A percentile compares a stretch with the other conserved stretches of the same genome.
phyloP scores from a whole-genome alignment of 495 filamentous ascomycete genomes.

The Neurospora sp. region DNA sequence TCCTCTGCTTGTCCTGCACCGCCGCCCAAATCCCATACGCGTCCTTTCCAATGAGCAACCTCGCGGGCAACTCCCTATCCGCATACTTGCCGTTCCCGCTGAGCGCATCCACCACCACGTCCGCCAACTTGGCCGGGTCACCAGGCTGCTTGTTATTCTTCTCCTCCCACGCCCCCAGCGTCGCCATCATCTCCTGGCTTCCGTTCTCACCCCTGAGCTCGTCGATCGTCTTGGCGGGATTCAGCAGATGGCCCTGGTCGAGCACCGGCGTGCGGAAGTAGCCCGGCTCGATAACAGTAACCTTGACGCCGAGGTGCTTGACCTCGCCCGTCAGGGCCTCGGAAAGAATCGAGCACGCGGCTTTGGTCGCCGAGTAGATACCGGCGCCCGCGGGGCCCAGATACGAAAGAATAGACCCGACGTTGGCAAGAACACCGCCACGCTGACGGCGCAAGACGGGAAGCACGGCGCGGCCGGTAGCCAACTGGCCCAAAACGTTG shows the following conservation, averaged over 20 bases:
- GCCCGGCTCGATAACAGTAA: slow-evolving; percentile 39
- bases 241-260: slow-evolving; percentile 8
- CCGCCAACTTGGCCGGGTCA: not conserved
- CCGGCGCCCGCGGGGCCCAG: slow-evolving; percentile 23
- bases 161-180: not conserved
- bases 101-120: not conserved
- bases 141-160: not conserved
- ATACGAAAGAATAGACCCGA: slow-evolving; percentile 38
- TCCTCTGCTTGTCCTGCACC: not conserved
- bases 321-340: slow-evolving; percentile 35
- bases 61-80: not conserved
- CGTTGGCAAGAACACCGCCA: slow-evolving; percentile 37
- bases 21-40: not conserved
- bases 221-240: not conserved
- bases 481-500: slow-evolving; percentile 38
- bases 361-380: slow-evolving; percentile 45
- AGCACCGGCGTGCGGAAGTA: slow-evolving; percentile 40
- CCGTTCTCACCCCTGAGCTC: not conserved
- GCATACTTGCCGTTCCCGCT: not conserved
- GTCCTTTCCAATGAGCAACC: not conserved
- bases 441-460: slow-evolving; percentile 36
- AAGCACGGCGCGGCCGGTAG: slow-evolving; percentile 34
- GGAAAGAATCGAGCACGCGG: slow-evolving; percentile 28
- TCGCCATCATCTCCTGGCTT: not conserved
- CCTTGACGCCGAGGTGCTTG: slow-evolving; percentile 34